phyloP scores from a whole-genome alignment of 331 rosid genomes.

The Stylosanthes scabra region DNA sequence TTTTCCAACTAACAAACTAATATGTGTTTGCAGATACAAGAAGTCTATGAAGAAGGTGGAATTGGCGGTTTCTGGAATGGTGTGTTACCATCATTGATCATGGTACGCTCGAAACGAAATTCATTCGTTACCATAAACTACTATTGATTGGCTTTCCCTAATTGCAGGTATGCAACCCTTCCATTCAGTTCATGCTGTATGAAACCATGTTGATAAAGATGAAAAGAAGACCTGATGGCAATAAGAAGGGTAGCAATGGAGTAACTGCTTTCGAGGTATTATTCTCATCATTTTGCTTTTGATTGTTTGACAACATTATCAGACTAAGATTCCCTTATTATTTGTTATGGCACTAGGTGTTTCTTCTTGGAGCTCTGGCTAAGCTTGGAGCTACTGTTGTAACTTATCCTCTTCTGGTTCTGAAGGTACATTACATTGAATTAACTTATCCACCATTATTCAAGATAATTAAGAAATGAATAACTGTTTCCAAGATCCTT shows the following conservation, averaged over 20 bases:
- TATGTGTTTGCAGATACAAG: conserved; percentile 88
- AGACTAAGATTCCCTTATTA: conserved; percentile 39
- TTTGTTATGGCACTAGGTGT: conserved; percentile 55
- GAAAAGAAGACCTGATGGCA: conserved; percentile 63
- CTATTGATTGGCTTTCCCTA: conserved; percentile 50
- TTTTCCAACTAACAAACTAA: conserved; percentile 37
- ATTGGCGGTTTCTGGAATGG: conserved; percentile 92
- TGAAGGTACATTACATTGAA: conserved; percentile 59
- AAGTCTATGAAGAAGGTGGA: conserved; percentile 86
- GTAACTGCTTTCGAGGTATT: conserved; percentile 84
- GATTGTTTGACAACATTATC: conserved; percentile 8
- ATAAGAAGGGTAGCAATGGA: conserved; percentile 52
- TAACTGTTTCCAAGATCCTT: conserved; percentile 11
- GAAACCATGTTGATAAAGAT: conserved; percentile 81
- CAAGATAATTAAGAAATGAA: not conserved
- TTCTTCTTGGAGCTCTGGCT: conserved; percentile 94
- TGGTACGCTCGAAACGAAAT: conserved; percentile 71
- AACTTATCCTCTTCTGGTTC: conserved; percentile 92
- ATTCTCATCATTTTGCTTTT: conserved; percentile 34
- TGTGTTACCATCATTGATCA: conserved; percentile 83
- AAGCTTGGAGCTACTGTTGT: conserved; percentile 97
- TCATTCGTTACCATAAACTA: conserved; percentile 32
- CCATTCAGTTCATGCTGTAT: conserved; percentile 95
- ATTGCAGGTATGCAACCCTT: conserved; percentile 95
- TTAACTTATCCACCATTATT: too few relatives aligned